Evolutionary conservation across 2,329 filamentous ascomycete genomes (phyloP).

Genomic region (Neopestalotiopsis sp.): DNA sequence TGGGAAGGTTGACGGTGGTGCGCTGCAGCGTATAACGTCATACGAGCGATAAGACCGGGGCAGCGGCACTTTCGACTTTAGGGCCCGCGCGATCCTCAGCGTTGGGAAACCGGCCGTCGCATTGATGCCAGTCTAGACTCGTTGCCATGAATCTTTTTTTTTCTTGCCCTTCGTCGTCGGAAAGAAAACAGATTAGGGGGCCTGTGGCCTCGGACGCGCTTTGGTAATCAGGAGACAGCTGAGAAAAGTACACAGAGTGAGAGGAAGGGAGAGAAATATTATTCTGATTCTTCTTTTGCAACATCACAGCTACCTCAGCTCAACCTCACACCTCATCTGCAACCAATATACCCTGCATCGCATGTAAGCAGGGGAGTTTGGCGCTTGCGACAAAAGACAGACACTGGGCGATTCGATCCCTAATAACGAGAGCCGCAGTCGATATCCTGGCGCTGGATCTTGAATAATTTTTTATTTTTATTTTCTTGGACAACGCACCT

Average conservation of each 20-base stretch:
- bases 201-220: background rate
- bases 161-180: background rate
- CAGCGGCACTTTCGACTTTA: conserved; percentile 8
- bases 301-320: background rate
- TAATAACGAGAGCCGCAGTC: too few relatives aligned
- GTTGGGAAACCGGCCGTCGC: conserved; percentile 7
- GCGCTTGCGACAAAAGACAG: background rate
- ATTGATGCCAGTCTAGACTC: conserved; percentile 14
- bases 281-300: background rate
- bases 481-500: background rate
- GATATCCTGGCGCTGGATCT: too few relatives aligned
- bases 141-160: background rate
- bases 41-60: conserved; percentile 12
- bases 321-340: conserved; percentile 1
- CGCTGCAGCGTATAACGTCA: conserved; percentile 10
- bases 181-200: background rate
- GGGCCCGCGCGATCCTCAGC: conserved; percentile 13
- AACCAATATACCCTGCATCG: conserved; percentile 3
- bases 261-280: background rate
- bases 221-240: background rate
- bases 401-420: background rate
- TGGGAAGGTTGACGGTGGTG: conserved; percentile 9
- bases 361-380: background rate
- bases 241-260: background rate
- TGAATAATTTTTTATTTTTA: too few relatives aligned